These are phyloP conservation scores for Backusella tuberculispora DNA, from an alignment of 192 early-diverging fungal species.

Conservation along the genomic window DNA sequence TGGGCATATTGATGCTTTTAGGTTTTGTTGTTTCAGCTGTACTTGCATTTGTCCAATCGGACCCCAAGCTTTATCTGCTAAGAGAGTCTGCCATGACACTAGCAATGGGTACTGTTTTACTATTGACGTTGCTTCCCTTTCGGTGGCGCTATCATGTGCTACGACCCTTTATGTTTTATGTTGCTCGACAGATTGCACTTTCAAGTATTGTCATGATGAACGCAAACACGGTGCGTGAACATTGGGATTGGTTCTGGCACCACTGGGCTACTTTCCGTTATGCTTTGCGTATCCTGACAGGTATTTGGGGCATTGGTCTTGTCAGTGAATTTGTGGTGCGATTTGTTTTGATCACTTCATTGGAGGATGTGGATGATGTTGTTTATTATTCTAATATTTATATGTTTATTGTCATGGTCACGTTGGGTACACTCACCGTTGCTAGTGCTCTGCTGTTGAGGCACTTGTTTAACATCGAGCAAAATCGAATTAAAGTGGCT, in stretches of 20 bases:
- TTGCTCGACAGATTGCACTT: conserved; percentile 40
- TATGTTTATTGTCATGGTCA: conserved; percentile 30
- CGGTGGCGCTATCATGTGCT: conserved; percentile 33
- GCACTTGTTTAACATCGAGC: conserved; percentile 33
- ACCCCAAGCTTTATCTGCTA: conserved; percentile 47
- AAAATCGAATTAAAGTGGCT: conserved; percentile 20
- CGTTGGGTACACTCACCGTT: conserved; percentile 27
- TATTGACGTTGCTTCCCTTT: conserved; percentile 45
- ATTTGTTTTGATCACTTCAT: conserved; percentile 27
- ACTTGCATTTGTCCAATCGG: conserved; percentile 43
- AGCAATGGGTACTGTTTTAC: conserved; percentile 41
- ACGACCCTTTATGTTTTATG: conserved; percentile 46
- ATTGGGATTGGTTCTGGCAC: conserved; percentile 46
- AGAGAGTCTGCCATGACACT: conserved; percentile 50
- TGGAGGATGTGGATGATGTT: conserved; percentile 36
- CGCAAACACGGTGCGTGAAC: conserved; percentile 35
- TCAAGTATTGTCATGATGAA: conserved; percentile 31
- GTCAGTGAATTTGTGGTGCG: conserved; percentile 47
- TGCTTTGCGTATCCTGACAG: conserved; percentile 40
- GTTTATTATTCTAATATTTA: conserved; percentile 42
- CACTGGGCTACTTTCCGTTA: conserved; percentile 38
- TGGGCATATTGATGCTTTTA: conserved; percentile 42
- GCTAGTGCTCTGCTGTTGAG: conserved; percentile 30
- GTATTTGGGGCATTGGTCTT: conserved; percentile 45
- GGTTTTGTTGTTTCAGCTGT: conserved; percentile 45